These are phyloP conservation scores for Grigorovia yakushimaensis DNA, from an alignment of 805 yeast species.

Conservation along the genomic window DNA sequence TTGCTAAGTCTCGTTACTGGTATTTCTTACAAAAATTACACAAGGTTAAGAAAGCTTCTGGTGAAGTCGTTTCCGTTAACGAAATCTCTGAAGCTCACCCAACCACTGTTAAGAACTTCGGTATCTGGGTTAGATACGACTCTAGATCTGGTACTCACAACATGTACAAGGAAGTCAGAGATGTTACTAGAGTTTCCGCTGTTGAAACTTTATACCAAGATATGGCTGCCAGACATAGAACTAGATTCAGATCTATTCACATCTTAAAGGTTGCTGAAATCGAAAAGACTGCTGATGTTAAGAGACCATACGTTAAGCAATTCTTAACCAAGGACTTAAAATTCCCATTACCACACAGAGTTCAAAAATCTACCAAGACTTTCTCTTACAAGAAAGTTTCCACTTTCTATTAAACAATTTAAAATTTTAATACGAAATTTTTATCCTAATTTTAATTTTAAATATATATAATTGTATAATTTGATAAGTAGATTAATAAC, in stretches of 20 bases:
- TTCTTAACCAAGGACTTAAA: conserved; percentile 89
- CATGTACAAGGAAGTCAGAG: conserved; percentile 99
- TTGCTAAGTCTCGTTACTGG: conserved; percentile 99
- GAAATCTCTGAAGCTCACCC: conserved; percentile 90
- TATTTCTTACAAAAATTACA: conserved; percentile 98
- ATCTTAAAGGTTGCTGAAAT: conserved; percentile 98
- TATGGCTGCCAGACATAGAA: conserved; percentile 99
- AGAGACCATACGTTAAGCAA: conserved; percentile 98
- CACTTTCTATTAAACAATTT: conserved; percentile 76
- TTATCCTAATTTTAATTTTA: not conserved
- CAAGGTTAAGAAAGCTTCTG: conserved; percentile 99
- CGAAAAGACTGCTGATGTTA: conserved; percentile 94
- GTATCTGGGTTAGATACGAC: conserved; percentile 99
- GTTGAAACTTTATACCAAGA: conserved; percentile 98
- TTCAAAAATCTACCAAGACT: conserved; percentile 79
- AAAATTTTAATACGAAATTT: conserved; percentile 2
- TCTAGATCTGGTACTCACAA: conserved; percentile 99
- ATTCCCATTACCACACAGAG: conserved; percentile 99
- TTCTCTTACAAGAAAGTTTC: conserved; percentile 91
- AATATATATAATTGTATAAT: conserved; percentile 18
- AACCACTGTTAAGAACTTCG: conserved; percentile 99
- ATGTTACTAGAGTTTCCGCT: conserved; percentile 97
- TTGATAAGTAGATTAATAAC: conserved; percentile 20
- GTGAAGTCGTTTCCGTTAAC: conserved; percentile 95
- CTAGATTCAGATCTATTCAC: conserved; percentile 99